Conservation (phyloP, 768 basidiomycete species). For the Omphalotus guepiniiformis region DNA sequence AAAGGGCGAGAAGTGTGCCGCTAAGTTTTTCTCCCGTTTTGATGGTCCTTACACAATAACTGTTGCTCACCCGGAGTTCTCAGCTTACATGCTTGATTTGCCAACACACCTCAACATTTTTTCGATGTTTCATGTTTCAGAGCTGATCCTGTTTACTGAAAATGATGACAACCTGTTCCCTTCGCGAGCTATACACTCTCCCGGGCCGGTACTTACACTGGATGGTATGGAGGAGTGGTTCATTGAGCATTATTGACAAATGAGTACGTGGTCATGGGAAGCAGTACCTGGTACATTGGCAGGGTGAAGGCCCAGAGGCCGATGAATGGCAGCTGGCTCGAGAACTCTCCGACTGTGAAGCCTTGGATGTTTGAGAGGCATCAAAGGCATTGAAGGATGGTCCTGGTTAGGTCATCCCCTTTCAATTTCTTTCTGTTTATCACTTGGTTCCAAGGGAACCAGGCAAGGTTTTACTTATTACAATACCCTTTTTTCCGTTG, state of each 20-base stretch:
- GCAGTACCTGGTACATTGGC: slow-evolving; percentile 29
- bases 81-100: slow-evolving; percentile 26
- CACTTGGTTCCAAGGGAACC: neutral
- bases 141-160: slow-evolving; percentile 20
- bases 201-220: slow-evolving; percentile 14
- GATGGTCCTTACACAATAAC: slow-evolving; percentile 14
- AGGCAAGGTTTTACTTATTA: neutral
- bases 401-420: neutral
- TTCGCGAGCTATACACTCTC: slow-evolving; percentile 5
- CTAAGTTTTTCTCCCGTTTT: slow-evolving; percentile 22
- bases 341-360: slow-evolving; percentile 19
- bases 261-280: slow-evolving; percentile 19
- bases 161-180: slow-evolving; percentile 31
- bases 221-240: slow-evolving; percentile 16
- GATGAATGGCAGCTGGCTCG: slow-evolving; percentile 24
- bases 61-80: slow-evolving; percentile 11
- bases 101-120: slow-evolving; percentile 20
- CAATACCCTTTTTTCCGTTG: neutral
- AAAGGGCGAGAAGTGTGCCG: slow-evolving; percentile 14
- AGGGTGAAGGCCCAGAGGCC: slow-evolving; percentile 24
- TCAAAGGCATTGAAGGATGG: neutral
- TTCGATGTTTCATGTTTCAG: slow-evolving; percentile 31
- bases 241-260: slow-evolving; percentile 27
- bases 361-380: slow-evolving; percentile 10
- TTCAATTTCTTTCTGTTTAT: neutral